phyloP scores from a whole-genome alignment of 108 stramenopile species.

The Cyclotella atomus region DNA sequence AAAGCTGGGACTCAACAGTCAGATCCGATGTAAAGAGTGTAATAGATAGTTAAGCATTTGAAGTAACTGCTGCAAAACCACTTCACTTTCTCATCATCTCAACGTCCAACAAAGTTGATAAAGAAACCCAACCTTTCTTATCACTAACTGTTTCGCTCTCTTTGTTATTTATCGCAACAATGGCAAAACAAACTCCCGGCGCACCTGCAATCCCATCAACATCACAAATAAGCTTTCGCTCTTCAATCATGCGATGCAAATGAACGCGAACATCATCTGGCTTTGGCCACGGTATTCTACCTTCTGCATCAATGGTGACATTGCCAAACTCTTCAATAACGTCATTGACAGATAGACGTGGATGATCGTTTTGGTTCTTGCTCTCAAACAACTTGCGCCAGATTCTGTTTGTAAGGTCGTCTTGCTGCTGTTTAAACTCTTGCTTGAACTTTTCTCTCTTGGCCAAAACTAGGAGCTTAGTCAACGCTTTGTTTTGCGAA shows the following conservation, averaged over 20 bases:
- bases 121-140: too few species aligned
- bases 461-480: slow-evolving; percentile 69
- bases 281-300: slow-evolving; percentile 25
- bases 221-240: slow-evolving; percentile 13
- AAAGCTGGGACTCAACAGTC: too few species aligned
- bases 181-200: slow-evolving; percentile 8
- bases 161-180: too few species aligned
- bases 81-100: too few species aligned
- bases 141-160: too few species aligned
- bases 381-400: slow-evolving; percentile 17
- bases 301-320: not conserved
- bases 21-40: too few species aligned
- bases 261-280: slow-evolving; percentile 44
- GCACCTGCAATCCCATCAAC: slow-evolving; percentile 28
- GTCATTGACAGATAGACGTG: slow-evolving; percentile 19
- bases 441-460: slow-evolving; percentile 59
- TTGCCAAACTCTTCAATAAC: slow-evolving; percentile 31
- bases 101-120: too few species aligned
- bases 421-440: slow-evolving; percentile 31
- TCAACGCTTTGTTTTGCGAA: slow-evolving; percentile 56
- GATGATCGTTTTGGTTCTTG: not conserved
- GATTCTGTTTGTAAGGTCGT: slow-evolving; percentile 21
- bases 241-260: slow-evolving; percentile 27
- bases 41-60: too few species aligned
- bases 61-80: too few species aligned